A percentile compares a stretch with the other conserved stretches of the same genome.
These are phyloP conservation scores for Zostera marina DNA, from an alignment of 116 monocot species.

Conservation along the genomic window DNA sequence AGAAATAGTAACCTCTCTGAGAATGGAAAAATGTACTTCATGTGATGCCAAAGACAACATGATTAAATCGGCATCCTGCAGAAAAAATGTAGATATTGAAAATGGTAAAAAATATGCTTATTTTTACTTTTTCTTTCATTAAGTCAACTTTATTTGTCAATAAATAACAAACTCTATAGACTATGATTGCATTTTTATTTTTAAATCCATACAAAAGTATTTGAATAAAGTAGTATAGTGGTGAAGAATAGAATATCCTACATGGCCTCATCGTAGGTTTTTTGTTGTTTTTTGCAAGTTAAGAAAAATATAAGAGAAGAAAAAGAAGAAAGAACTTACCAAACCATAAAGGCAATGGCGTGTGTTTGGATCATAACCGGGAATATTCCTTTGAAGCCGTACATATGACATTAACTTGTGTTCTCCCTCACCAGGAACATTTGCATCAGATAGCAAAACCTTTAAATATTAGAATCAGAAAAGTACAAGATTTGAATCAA, in stretches of 20 bases:
- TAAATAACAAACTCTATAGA: too few species aligned
- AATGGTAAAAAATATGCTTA: neutral
- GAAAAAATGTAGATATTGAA: neutral
- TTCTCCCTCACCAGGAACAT: constrained; percentile 64
- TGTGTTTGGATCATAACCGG: constrained; percentile 34
- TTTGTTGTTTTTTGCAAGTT: neutral
- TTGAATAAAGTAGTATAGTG: too few species aligned
- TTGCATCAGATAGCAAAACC: constrained; percentile 63
- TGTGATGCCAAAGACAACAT: constrained; percentile 93
- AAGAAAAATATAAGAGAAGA: neutral
- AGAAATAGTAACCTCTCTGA: constrained; percentile 47
- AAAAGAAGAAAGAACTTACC: constrained; percentile 17
- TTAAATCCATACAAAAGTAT: too few species aligned
- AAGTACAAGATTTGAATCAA: neutral
- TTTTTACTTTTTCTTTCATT: neutral
- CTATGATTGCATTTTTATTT: too few species aligned
- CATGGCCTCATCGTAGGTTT: neutral
- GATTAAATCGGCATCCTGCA: constrained; percentile 84
- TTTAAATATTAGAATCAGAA: constrained; percentile 9
- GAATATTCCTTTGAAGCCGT: constrained; percentile 28
- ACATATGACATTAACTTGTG: constrained; percentile 59
- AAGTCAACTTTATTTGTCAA: too few species aligned
- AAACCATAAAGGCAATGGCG: constrained; percentile 53
- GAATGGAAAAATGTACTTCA: constrained; percentile 90
- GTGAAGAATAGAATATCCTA: neutral